Evolutionary conservation across 441 rosid genomes (phyloP).

Genomic region (Populus hybrid): DNA sequence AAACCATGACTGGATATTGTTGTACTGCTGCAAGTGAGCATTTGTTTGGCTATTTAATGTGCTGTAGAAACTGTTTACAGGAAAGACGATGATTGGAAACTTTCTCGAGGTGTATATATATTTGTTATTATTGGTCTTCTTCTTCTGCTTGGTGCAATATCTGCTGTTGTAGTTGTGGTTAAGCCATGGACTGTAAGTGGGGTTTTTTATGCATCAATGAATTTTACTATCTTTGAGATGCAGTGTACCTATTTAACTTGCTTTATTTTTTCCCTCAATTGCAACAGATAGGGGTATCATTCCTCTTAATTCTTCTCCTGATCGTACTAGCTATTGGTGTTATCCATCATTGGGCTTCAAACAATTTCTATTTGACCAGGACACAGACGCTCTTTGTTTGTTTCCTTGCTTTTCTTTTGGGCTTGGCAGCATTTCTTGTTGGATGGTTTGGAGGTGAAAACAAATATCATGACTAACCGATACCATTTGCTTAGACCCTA

Average conservation of each 20-base stretch:
- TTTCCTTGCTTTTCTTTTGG: constrained; percentile 94
- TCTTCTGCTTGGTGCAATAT: constrained; percentile 94
- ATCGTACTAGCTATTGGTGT: constrained; percentile 96
- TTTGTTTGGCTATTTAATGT: constrained; percentile 9
- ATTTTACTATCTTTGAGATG: constrained; percentile 17
- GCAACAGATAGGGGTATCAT: constrained; percentile 90
- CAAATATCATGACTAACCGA: constrained; percentile 13
- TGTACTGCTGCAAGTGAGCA: constrained; percentile 5
- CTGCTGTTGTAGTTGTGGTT: constrained; percentile 81
- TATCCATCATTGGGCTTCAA: constrained; percentile 98
- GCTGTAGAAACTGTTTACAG: constrained; percentile 46
- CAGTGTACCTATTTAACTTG: constrained; percentile 14
- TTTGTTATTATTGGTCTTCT: constrained; percentile 90
- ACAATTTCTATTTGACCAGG: constrained; percentile 98
- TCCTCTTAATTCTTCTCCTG: constrained; percentile 88
- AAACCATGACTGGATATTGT: constrained; percentile 14
- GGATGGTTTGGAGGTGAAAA: constrained; percentile 87
- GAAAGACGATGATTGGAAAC: constrained; percentile 99
- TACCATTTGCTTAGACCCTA: constrained; percentile 14
- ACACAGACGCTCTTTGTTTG: constrained; percentile 88
- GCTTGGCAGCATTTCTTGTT: constrained; percentile 97
- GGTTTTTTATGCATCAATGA: constrained; percentile 16
- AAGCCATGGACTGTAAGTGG: constrained; percentile 91
- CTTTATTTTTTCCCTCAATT: constrained; percentile 21
- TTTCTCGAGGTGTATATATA: constrained; percentile 86